Percentiles rank a stretch among this genome's conserved stretches.
Evolutionary conservation across 2,329 filamentous ascomycete genomes (phyloP).

Genomic region (Arthrobotrys conoides): DNA sequence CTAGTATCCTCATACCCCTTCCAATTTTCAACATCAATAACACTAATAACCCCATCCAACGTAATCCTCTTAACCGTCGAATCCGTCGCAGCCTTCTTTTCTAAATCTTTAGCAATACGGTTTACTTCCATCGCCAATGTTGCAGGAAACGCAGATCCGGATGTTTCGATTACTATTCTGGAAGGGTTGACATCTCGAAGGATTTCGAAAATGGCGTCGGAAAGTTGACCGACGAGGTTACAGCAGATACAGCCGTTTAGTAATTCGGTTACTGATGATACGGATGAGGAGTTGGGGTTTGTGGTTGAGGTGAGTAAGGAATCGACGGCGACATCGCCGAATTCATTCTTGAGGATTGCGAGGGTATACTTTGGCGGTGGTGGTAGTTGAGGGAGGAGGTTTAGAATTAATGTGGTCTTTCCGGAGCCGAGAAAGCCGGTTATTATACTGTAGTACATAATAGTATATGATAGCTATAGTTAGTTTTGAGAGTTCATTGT

Average conservation of each 20-base stretch:
- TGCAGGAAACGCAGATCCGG: slow-evolving; percentile 86
- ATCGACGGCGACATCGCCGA: slow-evolving; percentile 93
- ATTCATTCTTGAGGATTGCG: slow-evolving; percentile 97
- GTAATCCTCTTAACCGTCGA: slow-evolving; percentile 72
- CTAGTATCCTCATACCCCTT: slow-evolving; percentile 90
- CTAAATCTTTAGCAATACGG: slow-evolving; percentile 78
- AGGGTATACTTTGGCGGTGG: slow-evolving; percentile 82
- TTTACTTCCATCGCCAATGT: slow-evolving; percentile 94
- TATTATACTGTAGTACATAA: slow-evolving; percentile 92
- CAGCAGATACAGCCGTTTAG: slow-evolving; percentile 96
- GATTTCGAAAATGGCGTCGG: slow-evolving; percentile 79
- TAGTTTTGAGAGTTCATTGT: not conserved
- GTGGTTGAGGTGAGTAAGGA: slow-evolving; percentile 79
- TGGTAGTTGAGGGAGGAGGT: slow-evolving; percentile 92
- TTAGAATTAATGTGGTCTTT: slow-evolving; percentile 95
- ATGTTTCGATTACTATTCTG: slow-evolving; percentile 94
- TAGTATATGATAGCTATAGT: slow-evolving; percentile 65
- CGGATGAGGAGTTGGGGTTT: slow-evolving; percentile 76
- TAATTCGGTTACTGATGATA: slow-evolving; percentile 90
- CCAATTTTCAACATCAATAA: slow-evolving; percentile 97
- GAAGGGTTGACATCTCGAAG: slow-evolving; percentile 77
- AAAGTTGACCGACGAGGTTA: slow-evolving; percentile 93
- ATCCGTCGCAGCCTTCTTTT: slow-evolving; percentile 63
- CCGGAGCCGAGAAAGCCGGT: slow-evolving; percentile 97
- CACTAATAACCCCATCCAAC: slow-evolving; percentile 88